Evolutionary conservation across 2,329 filamentous ascomycete genomes (phyloP).

Genomic region (Fusarium sp.): DNA sequence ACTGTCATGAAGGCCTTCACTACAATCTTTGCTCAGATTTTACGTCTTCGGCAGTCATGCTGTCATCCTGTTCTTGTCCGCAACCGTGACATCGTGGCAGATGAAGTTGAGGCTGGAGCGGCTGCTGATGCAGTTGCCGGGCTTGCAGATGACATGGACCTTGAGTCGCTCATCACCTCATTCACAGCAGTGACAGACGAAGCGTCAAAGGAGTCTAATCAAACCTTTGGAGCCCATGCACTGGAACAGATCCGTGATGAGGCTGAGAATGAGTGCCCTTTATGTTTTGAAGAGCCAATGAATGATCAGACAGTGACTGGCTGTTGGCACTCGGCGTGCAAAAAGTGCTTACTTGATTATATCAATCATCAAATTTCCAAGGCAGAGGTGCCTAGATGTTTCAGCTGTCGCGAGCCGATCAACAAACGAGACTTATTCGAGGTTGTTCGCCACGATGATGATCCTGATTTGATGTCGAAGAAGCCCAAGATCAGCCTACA

Average conservation of each 20-base stretch:
- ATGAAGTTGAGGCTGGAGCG: conserved; percentile 82
- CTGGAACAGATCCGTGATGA: conserved; percentile 92
- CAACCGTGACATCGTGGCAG: conserved; percentile 84
- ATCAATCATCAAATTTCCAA: conserved; percentile 88
- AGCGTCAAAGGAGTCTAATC: conserved; percentile 68
- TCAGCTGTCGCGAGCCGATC: conserved; percentile 87
- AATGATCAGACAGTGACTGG: conserved; percentile 92
- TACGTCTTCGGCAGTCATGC: conserved; percentile 91
- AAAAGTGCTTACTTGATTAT: conserved; percentile 88
- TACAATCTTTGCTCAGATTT: conserved; percentile 95
- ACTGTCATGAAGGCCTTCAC: conserved; percentile 96
- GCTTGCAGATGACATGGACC: conserved; percentile 94
- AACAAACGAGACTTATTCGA: conserved; percentile 90
- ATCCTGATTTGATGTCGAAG: conserved; percentile 57
- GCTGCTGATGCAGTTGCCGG: conserved; percentile 83
- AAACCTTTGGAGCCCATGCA: conserved; percentile 82
- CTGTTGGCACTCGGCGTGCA: conserved; percentile 98
- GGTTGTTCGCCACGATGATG: conserved; percentile 82
- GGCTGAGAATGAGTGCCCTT: conserved; percentile 87
- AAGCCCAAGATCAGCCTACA: conserved; percentile 69
- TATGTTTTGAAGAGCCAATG: conserved; percentile 97
- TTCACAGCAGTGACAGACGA: conserved; percentile 79
- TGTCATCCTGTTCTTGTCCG: conserved; percentile 92
- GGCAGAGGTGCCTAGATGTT: conserved; percentile 81
- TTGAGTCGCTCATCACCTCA: conserved; percentile 83